These are phyloP conservation scores for Parastagonospora avenae DNA, from an alignment of 2,329 filamentous ascomycete species.

Conservation along the genomic window DNA sequence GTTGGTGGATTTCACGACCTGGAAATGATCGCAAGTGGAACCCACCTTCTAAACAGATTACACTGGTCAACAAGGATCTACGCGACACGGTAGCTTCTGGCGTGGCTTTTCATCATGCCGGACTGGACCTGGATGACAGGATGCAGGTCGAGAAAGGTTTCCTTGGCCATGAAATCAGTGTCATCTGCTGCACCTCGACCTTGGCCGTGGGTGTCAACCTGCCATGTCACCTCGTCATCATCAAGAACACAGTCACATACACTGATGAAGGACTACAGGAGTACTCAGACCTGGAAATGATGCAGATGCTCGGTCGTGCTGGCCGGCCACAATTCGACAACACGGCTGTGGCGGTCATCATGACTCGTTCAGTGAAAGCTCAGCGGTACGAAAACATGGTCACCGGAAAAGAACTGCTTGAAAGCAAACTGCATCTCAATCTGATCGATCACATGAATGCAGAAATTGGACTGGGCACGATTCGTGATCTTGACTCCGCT, in stretches of 20 bases:
- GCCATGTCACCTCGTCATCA: conserved; percentile 80
- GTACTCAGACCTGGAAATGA: conserved; percentile 81
- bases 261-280: conserved; percentile 64
- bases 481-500: conserved; percentile 67
- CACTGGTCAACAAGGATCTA: conserved; percentile 65
- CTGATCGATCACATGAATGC: conserved; percentile 85
- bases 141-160: conserved; percentile 70
- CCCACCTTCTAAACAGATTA: conserved; percentile 57
- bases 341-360: conserved; percentile 76
- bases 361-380: conserved; percentile 71
- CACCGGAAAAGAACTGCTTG: conserved; percentile 72
- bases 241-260: conserved; percentile 76
- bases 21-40: conserved; percentile 66
- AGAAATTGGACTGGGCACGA: conserved; percentile 77
- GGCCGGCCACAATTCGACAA: conserved; percentile 83
- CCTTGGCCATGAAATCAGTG: conserved; percentile 70
- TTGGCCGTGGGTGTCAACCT: conserved; percentile 83
- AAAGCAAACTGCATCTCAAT: conserved; percentile 79
- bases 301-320: conserved; percentile 89
- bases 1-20: conserved; percentile 64
- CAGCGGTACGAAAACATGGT: conserved; percentile 74
- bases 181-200: conserved; percentile 88
- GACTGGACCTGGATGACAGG: conserved; percentile 69
- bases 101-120: conserved; percentile 84
- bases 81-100: conserved; percentile 61